Percentiles rank a stretch among this genome's conserved stretches.
phyloP scores from a whole-genome alignment of 176 grass and related monocot genomes.

The Tuctoria greenei region DNA sequence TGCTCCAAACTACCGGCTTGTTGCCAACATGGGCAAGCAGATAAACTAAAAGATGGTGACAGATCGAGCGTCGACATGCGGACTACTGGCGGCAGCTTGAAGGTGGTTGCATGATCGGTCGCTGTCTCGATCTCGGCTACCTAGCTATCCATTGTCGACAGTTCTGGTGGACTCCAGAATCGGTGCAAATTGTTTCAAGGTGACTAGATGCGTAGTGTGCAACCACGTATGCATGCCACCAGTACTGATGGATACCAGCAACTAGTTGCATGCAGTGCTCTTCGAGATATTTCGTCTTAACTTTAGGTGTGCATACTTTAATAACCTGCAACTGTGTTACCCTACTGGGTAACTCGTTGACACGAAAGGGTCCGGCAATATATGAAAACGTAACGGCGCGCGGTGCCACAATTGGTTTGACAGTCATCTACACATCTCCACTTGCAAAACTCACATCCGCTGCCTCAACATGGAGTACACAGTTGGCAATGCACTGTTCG shows the following conservation, averaged over 20 bases:
- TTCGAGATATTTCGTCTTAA: not conserved
- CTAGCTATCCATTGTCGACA: not conserved
- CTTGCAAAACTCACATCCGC: not conserved
- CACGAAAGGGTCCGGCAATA: not conserved
- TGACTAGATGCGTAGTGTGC: not conserved
- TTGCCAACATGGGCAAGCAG: not conserved
- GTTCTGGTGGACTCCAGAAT: conserved; percentile 10
- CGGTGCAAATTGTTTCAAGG: not conserved
- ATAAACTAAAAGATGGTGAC: not conserved
- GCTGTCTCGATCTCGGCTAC: not conserved
- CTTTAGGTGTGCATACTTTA: not conserved
- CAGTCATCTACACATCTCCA: not conserved
- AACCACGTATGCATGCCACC: not conserved
- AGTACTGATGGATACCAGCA: not conserved
- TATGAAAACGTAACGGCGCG: not conserved
- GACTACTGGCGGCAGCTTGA: not conserved
- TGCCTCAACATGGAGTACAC: not conserved
- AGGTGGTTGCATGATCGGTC: conserved; percentile 21
- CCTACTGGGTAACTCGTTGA: not conserved
- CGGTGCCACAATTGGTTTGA: not conserved
- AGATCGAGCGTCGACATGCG: not conserved
- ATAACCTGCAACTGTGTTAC: not conserved
- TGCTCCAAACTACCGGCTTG: not conserved
- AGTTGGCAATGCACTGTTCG: not conserved
- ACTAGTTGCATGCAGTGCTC: not conserved